Evolutionary conservation across 1,139 yeast genomes (phyloP).

Genomic region (Pichia sp.): DNA sequence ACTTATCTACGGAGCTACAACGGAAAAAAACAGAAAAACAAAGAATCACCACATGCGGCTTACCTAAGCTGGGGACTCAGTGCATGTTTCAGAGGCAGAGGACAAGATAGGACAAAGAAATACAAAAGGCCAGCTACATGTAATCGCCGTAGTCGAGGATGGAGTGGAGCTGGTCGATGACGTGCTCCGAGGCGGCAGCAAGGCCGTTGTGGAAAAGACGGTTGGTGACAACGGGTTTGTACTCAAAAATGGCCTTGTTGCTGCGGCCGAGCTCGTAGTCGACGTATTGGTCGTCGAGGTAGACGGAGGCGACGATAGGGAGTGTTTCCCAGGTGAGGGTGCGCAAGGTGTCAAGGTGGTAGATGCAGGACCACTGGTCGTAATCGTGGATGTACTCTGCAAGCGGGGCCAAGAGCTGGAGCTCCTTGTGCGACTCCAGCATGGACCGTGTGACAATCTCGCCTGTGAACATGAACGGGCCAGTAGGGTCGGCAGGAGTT

Average conservation of each 20-base stretch:
- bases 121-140: constrained; percentile 32
- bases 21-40: too few species aligned
- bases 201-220: constrained; percentile 53
- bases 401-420: constrained; percentile 33
- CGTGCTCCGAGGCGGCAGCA: constrained; percentile 37
- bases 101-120: not conserved
- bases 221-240: constrained; percentile 43
- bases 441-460: constrained; percentile 54
- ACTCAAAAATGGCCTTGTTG: constrained; percentile 33
- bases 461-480: constrained; percentile 47
- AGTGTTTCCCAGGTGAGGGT: constrained; percentile 28
- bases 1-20: too few species aligned
- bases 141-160: constrained; percentile 41
- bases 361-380: constrained; percentile 41
- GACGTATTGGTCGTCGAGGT: constrained; percentile 50
- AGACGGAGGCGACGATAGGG: constrained; percentile 50
- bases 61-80: not conserved
- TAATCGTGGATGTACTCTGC: constrained; percentile 38
- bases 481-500: constrained; percentile 10
- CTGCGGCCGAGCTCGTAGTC: constrained; percentile 42
- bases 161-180: constrained; percentile 40
- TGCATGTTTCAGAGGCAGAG: not conserved
- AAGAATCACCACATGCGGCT: too few species aligned
- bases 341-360: constrained; percentile 35
- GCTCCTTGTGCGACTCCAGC: constrained; percentile 45